Evolutionary conservation across 2,329 filamentous ascomycete genomes (phyloP), one percentile per base, ranked within the genome.

Genomic region (Gliomastix tumulicola): DNA sequence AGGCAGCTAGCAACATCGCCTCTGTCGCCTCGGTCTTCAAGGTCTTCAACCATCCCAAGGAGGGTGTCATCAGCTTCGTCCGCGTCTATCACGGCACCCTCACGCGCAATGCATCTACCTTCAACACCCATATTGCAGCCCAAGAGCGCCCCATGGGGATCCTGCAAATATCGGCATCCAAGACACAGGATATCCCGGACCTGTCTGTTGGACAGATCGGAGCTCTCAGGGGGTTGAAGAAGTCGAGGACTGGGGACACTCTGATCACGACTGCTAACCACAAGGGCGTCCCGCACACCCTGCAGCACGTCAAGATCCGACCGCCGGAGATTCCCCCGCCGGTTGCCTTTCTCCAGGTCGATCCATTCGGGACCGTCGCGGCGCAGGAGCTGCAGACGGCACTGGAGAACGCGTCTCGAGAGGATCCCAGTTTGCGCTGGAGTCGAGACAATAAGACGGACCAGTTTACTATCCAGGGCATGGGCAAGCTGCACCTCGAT

Each of bases 401-500:
- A 1, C 66, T 98, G 6, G 74, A 79, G 6, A 76, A 92, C 34
- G 74, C 95, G 6, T 76, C 94, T 1, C 73, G 92, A 47, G 92
- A 98, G 63, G 92, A 98, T 50, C 92, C 92, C 1, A 96, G 88
- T 57, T 67, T 98, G 17, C 79, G 92, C 39, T 85, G 94, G 54
- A 84, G 74, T 23, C 70, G 86, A 21, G 87, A 97, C 49, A 79
- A 90, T 43, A 92, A 96, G 56, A 89, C 87, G 2, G 92, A 92
- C 3, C 88, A 95, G 52, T 96, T 92, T 32, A 82, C 94, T 21
- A 71, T 98, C 1, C 89, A 89, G 36, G 92, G 92, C 5, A 97
- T 98, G 92, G 92, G 92, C 7, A 88, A 94, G 50, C 74, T 98
- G 20, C 92, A 98, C 59, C 71, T 98, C 1, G 92, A 98, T 50